Base-by-base conservation (phyloP, 768 basidiomycete genomes). In the Dentipellis fragilis region DNA sequence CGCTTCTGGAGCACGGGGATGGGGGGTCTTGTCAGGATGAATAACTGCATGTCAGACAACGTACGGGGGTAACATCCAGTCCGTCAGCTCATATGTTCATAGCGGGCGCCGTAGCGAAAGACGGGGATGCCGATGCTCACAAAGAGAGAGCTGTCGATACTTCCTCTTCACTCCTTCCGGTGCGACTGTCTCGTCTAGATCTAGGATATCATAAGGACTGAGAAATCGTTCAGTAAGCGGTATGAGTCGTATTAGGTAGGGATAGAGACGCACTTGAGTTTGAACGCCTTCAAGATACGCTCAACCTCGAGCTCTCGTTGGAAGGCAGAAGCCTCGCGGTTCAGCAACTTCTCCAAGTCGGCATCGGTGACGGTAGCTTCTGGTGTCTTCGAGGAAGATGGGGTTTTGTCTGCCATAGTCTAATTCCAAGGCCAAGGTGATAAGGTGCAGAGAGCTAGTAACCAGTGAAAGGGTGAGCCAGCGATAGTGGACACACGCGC, bases 1-100 rank as follows among this genome's bases (percentile, higher is more conserved):
- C 1, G 93, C 93, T 71, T 96, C 91, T 63, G 91, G 86, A 51
- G 91, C 89, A 64, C 84, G 81, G 29, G 80, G 76, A 72, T 96
- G 91, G 67, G 89, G 75, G 64, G 88, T 87, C 78, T 98, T 99
- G 76, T 99, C 96, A 59, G 96, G 96, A 77, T 99, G 96, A 65
- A 99, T 97, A 71, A 96, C 90, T 93, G 67, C 59, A 59, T 63
- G 62, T 69, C 58, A 67, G 54, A 69, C 59, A 73, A 78, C 74
- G 75, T 77, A 76, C 76, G 54, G 49, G 6, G 29, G 38, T 16
- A 21, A 47, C 14, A 54, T 50, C 53, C 51, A 35, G 29, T 42
- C 56, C 48, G 49, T 63, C 51, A 63, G 59, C 59, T 55, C 53
- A 21, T 40, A 42, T 47, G 49, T 38, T 51, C 59, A 52, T 17